Evolutionary conservation across 2,329 filamentous ascomycete genomes (phyloP), one percentile per base, ranked within the genome.

Genomic region (Penicillium brasilianum): DNA sequence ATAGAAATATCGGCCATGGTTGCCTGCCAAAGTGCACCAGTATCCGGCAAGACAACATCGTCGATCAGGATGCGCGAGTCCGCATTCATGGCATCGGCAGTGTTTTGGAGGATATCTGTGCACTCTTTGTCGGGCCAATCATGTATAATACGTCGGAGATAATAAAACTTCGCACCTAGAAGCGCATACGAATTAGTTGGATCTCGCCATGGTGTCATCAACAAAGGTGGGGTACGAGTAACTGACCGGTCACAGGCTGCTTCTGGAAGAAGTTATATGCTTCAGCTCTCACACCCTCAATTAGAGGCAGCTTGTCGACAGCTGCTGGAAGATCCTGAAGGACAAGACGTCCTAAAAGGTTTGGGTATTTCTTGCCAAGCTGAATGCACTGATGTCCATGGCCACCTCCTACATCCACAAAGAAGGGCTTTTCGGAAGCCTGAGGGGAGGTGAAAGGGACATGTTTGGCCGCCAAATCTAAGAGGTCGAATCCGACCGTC

Each of bases 351-450:
- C 76, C 75, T 1, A 68, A 64, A 2, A 81, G 58, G 34, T 70
- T 52, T 3, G 77, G 75, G 55, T 71, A 74, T 22, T 67, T 70
- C 18, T 67, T 61, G 43, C 68, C 72, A 8, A 82, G 67, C 4
- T 68, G 62, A 4, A 67, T 66, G n/a, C 72, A 72, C 50, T 79
- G 76, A n/a, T 81, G 76, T 0, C 80, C 80, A 9, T 71, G 68
- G 1, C 74, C 76, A 41, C 80, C 78, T 10, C 78, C 78, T 11
- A 82, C 69, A 60, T 82, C 77, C 2, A 82, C 77, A 49, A 80
- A 71, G 30, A 81, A 63, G 6, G 66, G 61, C 41, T 60, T 66
- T 9, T 70, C 64, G 3, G 25, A 60, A 22, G 62, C 13, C 25
- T 65, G 48, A 11, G 57, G 49, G 16, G 48, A 18, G n/a, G 25